Evolutionary conservation across 108 stramenopile species (phyloP).

Genomic region (Hondaea fermentalgiana): DNA sequence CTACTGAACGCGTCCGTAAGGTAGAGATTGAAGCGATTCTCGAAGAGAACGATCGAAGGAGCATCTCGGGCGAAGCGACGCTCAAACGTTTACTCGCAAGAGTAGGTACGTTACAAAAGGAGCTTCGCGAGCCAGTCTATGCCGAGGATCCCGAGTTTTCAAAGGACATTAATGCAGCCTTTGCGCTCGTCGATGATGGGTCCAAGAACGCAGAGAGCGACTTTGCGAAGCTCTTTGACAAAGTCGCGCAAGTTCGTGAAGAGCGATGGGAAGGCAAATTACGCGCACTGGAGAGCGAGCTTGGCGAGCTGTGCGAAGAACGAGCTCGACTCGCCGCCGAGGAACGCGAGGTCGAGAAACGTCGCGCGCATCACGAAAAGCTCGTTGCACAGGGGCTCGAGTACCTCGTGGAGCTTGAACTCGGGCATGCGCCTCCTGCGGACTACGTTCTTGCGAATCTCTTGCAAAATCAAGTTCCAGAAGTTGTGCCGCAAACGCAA

Average conservation of each 20-base stretch:
- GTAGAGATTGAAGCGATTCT: neutral
- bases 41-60: neutral
- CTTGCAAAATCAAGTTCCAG: neutral
- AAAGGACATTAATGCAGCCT: neutral
- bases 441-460: neutral
- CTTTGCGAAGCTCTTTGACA: neutral
- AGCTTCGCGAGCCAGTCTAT: neutral
- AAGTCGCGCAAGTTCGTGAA: neutral
- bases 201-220: neutral
- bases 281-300: neutral
- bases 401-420: neutral
- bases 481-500: neutral
- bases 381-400: neutral
- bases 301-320: neutral
- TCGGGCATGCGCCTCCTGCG: neutral
- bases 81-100: neutral
- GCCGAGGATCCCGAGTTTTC: neutral
- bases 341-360: neutral
- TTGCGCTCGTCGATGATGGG: neutral
- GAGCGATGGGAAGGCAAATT: neutral
- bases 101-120: neutral
- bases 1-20: neutral
- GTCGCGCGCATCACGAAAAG: neutral
- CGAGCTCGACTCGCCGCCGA: neutral
- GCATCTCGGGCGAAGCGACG: neutral